Evolutionary conservation across 2,329 filamentous ascomycete genomes (phyloP).

Genomic region (Xylariaceae sp.): DNA sequence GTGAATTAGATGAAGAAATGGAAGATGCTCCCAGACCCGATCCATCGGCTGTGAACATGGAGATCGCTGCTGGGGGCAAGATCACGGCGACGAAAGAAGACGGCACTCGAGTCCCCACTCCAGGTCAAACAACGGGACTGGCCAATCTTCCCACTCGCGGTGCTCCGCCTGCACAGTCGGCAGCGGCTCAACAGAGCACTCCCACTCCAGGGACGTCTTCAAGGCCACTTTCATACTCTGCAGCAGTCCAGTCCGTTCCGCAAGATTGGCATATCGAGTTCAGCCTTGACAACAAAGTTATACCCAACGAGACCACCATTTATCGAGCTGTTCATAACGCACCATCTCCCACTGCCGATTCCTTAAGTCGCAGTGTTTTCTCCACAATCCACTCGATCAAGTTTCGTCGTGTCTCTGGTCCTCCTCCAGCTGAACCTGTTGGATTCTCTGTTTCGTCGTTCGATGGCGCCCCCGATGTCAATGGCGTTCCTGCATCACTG

Average conservation of each 20-base stretch:
- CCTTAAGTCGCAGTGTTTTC: slow-evolving; percentile 76
- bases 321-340: slow-evolving; percentile 85
- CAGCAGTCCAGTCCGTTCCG: slow-evolving; percentile 72
- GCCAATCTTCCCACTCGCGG: slow-evolving; percentile 37
- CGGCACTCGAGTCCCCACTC: slow-evolving; percentile 80
- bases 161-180: slow-evolving; percentile 34
- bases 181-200: slow-evolving; percentile 37
- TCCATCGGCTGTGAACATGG: slow-evolving; percentile 85
- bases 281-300: slow-evolving; percentile 75
- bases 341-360: slow-evolving; percentile 51
- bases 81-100: slow-evolving; percentile 90
- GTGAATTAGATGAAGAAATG: slow-evolving; percentile 82
- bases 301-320: slow-evolving; percentile 89
- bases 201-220: slow-evolving; percentile 49
- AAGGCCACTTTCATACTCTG: slow-evolving; percentile 75
- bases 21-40: slow-evolving; percentile 69
- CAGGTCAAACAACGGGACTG: slow-evolving; percentile 53
- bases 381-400: slow-evolving; percentile 86
- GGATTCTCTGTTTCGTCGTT: slow-evolving; percentile 50
- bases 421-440: slow-evolving; percentile 68
- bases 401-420: slow-evolving; percentile 81
- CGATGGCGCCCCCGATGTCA: slow-evolving; percentile 49
- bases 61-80: slow-evolving; percentile 80
- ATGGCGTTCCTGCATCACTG: slow-evolving; percentile 70
- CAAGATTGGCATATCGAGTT: slow-evolving; percentile 99